Evolutionary conservation across 495 filamentous ascomycete genomes (phyloP), one percentile per base, ranked within the genome.

Genomic region (Chlorociboria aeruginascens): DNA sequence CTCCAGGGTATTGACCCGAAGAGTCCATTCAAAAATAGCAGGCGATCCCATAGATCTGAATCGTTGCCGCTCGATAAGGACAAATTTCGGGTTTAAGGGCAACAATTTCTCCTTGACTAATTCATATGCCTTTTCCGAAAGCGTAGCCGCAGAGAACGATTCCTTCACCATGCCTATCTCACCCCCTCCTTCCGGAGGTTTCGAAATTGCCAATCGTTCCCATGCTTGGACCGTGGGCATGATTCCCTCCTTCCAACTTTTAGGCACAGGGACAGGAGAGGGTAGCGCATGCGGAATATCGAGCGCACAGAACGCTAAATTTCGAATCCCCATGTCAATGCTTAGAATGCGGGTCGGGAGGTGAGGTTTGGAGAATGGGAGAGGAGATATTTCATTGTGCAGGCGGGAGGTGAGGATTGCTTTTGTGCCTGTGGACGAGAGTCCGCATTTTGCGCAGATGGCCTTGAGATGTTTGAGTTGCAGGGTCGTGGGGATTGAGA

Each of bases 51-150:
- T 69, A 9, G 79, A 81, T 25, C 92, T 84, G 64, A 83, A 93
- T 1, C 90, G 84, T 60, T 97, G 90, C 3, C 85, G 79, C 65
- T 97, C 90, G 46, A 97, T 89, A 1, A 97, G 72, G 35, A 97
- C 69, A 53, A 82, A 79, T 10, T 76, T 83, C 2, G 85, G 87
- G 1, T 66, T 62, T 32, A 59, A 59, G 10, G 55, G 64, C 12
- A 83, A 59, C 7, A 85, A 55, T 2, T 73, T 66, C 1, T 68
- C 58, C 2, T 57, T 66, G 45, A 89, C 53, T 7, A 95, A 70
- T 7, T 51, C 56, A 59, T 83, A 75, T 13, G 90, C 81, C 9
- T 35, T 40, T 8, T 16, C 36, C 14, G 45, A 52, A 8, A 53
- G 49, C n/a, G 43, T 48, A 13, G 34, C 41, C 25, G 40, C 52